Percentiles rank a stretch among this genome's conserved stretches.
Conservation (phyloP, 192 early-diverging fungal species). For the Mortierella claussenii region DNA sequence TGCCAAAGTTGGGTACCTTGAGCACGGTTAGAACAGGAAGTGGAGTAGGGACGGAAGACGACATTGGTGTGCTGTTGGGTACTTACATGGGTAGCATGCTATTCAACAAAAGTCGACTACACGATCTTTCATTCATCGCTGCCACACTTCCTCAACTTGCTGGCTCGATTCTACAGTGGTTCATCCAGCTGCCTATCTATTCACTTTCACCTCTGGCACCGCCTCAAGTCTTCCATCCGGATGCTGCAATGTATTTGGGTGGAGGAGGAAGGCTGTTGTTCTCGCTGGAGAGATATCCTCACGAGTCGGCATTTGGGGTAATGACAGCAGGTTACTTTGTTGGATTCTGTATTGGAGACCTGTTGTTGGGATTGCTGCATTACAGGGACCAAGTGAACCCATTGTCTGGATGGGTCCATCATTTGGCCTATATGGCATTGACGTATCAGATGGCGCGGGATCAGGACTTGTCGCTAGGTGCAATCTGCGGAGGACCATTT, state of each 20-base stretch:
- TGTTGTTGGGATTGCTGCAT: constrained; percentile 12
- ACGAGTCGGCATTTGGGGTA: constrained; percentile 1
- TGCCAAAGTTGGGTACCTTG: background rate
- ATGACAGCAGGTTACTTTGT: constrained; percentile 21
- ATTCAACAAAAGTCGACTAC: too few species aligned
- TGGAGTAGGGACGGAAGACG: background rate
- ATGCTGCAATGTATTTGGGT: constrained; percentile 31
- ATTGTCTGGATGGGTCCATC: constrained; percentile 29
- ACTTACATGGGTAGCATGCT: too few species aligned
- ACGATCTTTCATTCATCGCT: background rate
- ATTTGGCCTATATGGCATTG: constrained; percentile 10
- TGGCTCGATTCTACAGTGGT: constrained; percentile 18
- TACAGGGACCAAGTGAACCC: constrained; percentile 9
- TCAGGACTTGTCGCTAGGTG: background rate
- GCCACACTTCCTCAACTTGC: constrained; percentile 6
- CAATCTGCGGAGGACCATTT: constrained; percentile 14
- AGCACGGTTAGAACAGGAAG: too few species aligned
- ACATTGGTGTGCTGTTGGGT: background rate
- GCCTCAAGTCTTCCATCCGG: background rate
- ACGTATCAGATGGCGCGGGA: background rate
- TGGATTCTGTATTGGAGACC: constrained; percentile 18
- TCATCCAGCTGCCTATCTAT: constrained; percentile 28
- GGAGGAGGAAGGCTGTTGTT: constrained; percentile 33
- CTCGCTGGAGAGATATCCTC: constrained; percentile 26
- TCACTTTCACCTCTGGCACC: constrained; percentile 32